phyloP scores from a whole-genome alignment of 768 basidiomycete species.

The Goffeauzyma gilvescens region DNA sequence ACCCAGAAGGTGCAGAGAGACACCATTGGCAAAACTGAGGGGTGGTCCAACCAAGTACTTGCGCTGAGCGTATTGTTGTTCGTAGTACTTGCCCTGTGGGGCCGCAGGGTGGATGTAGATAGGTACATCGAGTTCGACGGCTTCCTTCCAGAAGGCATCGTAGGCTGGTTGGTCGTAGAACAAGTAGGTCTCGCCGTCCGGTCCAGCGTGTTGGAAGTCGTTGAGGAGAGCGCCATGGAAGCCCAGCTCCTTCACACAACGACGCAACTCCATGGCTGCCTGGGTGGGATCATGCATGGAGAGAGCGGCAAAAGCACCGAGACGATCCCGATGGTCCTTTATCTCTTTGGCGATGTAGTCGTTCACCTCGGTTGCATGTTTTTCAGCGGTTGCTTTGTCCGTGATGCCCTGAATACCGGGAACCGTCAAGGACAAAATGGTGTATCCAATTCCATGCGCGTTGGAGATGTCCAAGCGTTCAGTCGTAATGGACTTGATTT shows the following conservation, averaged over 20 bases:
- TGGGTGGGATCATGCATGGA: slow-evolving; percentile 12
- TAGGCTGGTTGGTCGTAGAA: slow-evolving; percentile 12
- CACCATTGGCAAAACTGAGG: slow-evolving; percentile 10
- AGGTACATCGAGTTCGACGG: slow-evolving; percentile 8
- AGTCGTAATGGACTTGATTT: no score
- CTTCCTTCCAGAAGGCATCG: no score
- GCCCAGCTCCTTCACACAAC: slow-evolving; percentile 10
- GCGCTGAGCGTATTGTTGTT: slow-evolving; percentile 9
- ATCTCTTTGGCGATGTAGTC: no score
- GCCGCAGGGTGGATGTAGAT: slow-evolving; percentile 12
- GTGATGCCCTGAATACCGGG: no score
- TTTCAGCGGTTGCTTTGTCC: no score
- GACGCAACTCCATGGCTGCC: slow-evolving; percentile 9
- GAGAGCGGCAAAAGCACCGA: slow-evolving; percentile 11
- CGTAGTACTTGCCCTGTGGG: slow-evolving; percentile 9
- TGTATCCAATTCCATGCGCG: no score
- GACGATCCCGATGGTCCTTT: no score
- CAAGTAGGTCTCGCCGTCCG: slow-evolving; percentile 7
- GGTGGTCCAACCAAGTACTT: slow-evolving; percentile 7
- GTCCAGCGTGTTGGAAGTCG: slow-evolving; percentile 11
- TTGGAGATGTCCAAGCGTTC: no score
- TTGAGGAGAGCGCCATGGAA: slow-evolving; percentile 10
- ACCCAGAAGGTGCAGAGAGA: slow-evolving; percentile 9
- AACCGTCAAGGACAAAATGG: no score
- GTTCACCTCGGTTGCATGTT: no score